Base-by-base conservation (phyloP, 75 land plant genomes). In the Picea sitchensis region DNA sequence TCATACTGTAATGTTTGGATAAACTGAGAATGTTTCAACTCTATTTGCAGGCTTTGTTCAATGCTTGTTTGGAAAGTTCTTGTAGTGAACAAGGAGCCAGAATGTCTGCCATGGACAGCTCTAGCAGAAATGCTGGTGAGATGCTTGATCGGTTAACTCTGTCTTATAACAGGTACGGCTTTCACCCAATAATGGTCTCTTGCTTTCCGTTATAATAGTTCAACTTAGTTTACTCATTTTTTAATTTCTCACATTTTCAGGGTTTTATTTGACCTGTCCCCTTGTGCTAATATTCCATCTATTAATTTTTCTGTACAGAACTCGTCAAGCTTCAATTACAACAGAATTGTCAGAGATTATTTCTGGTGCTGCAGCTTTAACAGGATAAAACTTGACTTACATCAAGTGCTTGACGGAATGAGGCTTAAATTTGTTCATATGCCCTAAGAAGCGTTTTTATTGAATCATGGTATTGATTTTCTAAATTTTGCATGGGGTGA, bases 41-140 rank as follows among this genome's bases (percentile, higher is more conserved):
- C 12, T 51, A 51, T 23, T 20, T 81, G 58, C 59, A 82, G 98
- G 91, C 91, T 60, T 21, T 98, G 80, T 96, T 87, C 88, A 98
- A 91, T 84, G 99, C 90, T 20, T 86, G 89, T 18, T 73, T 98
- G 85, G 99, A 98, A 80, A 98, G 93, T 85, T 94, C 94, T 21
- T 91, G 94, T 73, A 95, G 99, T 85, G 99, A 98, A 80, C 90
- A 88, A 69, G 96, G 99, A 31, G 96, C 98, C 31, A 85, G 99
- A 57, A 95, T 98, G 99, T 95, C 99, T 64, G 99, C 99, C 56
- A 98, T 98, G 99, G 99, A 98, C 59, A 98, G 90, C 73, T 98
- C 99, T 26, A 93, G 94, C 83, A 90, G 90, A 76, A 98, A 98
- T 88, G 99, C 99, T 74, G 91, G 91, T 14, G 96, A 98, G n/a